phyloP scores from a whole-genome alignment of 257 asterid genomes.

The Nicotiana paniculata region DNA sequence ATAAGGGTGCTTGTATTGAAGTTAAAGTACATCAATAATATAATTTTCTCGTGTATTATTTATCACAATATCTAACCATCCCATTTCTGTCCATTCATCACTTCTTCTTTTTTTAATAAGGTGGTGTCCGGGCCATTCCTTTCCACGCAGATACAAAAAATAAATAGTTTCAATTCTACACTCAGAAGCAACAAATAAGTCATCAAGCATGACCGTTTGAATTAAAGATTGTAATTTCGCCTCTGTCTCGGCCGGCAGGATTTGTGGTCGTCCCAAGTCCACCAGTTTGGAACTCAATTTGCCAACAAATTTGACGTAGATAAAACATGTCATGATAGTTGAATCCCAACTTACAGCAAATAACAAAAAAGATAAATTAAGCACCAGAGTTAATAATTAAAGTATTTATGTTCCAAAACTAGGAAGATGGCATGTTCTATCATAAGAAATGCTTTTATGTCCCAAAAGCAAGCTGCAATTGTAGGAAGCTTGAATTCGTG shows the following conservation, averaged over 20 bases:
- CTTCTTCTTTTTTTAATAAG: background rate
- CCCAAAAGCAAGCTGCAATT: background rate
- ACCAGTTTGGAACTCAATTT: background rate
- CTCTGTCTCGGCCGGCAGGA: background rate
- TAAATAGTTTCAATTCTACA: background rate
- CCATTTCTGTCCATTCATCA: background rate
- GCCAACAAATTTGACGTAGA: background rate
- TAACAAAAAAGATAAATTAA: background rate
- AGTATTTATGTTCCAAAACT: constrained; percentile 3
- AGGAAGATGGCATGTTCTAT: background rate
- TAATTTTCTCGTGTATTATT: too few relatives aligned
- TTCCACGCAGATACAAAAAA: background rate
- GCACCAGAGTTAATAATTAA: background rate
- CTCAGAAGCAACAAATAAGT: background rate
- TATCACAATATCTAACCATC: too few relatives aligned
- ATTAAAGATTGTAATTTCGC: background rate
- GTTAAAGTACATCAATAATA: too few relatives aligned
- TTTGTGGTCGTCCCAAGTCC: background rate
- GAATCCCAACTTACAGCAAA: background rate
- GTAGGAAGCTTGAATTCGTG: background rate
- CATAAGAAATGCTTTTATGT: background rate
- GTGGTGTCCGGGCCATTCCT: background rate
- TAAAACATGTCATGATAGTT: background rate
- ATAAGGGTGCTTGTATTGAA: too few relatives aligned
- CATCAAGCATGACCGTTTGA: background rate